These are phyloP conservation scores for Aegilops sharonensis DNA, from an alignment of 176 grass and related monocot genomes.

Conservation along the genomic window DNA sequence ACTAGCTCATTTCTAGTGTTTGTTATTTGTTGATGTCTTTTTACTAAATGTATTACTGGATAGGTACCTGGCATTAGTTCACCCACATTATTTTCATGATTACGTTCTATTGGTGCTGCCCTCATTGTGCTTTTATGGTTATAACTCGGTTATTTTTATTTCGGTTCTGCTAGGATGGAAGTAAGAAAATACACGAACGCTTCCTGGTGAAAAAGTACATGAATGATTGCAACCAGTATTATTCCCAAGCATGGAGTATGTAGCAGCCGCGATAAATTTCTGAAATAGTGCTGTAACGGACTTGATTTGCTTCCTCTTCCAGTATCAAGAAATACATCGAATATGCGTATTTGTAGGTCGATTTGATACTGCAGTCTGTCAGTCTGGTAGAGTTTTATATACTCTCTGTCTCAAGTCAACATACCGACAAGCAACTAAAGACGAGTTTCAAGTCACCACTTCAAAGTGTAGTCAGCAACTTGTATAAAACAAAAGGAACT, in stretches of 20 bases:
- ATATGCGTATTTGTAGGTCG: constrained; percentile 8
- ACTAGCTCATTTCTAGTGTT: not conserved
- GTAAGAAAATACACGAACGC: not conserved
- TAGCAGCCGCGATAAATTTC: not conserved
- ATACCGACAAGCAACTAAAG: not conserved
- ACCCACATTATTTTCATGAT: not conserved
- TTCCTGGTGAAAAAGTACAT: not conserved
- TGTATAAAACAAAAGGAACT: not conserved
- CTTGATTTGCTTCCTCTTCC: not conserved
- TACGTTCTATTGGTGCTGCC: not conserved
- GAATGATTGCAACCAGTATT: not conserved
- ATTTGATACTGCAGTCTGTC: not conserved
- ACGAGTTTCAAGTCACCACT: not conserved
- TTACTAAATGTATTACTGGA: not conserved
- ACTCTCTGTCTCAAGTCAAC: not conserved
- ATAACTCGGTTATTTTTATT: not conserved
- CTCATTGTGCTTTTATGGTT: not conserved
- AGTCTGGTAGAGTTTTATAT: not conserved
- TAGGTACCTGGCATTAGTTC: constrained; percentile 4
- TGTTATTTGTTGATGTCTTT: not conserved
- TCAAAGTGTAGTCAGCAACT: not conserved
- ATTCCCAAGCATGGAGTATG: not conserved
- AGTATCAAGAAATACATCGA: not conserved
- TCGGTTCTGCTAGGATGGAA: constrained; percentile 8
- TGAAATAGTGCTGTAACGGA: not conserved